Base-by-base conservation (phyloP, 495 filamentous ascomycete genomes). In the Annulohypoxylon nitens region DNA sequence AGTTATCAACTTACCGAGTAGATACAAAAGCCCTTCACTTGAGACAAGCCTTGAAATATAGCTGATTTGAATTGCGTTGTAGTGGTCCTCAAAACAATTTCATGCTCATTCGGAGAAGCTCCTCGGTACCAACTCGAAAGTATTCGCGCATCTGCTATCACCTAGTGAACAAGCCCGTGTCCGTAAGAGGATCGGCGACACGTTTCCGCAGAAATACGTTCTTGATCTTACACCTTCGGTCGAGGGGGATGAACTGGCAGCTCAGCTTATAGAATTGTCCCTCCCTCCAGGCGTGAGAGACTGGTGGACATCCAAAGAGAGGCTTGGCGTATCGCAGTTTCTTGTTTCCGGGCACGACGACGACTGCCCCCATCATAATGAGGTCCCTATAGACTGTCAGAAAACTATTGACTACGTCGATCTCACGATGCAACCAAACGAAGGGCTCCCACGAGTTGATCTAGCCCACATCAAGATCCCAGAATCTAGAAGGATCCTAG, bases 201-300 rank as follows among this genome's bases (percentile, higher is more conserved):
- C 37, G 1, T 3, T 39, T 16, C 26, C 41, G 0, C 41, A 65
- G n/a, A 55, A 64, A 55, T 91, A 85, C 67, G 77, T 91, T 14
- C 72, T 92, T 61, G 90, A 92, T 69, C 82, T 91, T 16, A 91
- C 89, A 1, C 89, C 89, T 14, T 86, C 87, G 0, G 74, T 73
- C 0, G 82, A 88, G 58, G 90, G 89, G 3, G 85, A 90, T 1
- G 89, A 90, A 60, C 85, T 88, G 0, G 85, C 88, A 34, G 83
- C 87, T 11, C 79, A 87, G 61, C 80, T 89, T 45, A 87, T 86
- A 0, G 86, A 87, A 48, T 75, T 91, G 14, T 90, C 87, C 51
- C 87, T 90, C 61, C 85, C 89, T 0, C 79, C 79, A 25, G 83
- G 83, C 7, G 83, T 90, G 8, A 75, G 78, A 51, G 53, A 79